Base-by-base conservation (phyloP, 257 asterid species). In the Solanum paucissectum region DNA sequence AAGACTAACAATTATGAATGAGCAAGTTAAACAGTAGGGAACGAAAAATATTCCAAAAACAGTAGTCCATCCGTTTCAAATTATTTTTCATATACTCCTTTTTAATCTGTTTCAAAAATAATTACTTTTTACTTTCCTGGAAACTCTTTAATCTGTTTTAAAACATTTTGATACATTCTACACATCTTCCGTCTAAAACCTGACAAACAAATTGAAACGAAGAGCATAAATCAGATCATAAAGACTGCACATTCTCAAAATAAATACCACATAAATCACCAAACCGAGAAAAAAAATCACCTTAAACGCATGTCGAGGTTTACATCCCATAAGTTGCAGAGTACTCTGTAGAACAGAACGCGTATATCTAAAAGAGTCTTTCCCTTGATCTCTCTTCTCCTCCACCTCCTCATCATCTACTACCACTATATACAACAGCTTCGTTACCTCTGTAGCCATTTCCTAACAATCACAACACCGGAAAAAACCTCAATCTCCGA, bases 281-380 rank as follows among this genome's bases (percentile, higher is more conserved):
- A 60, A 40, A 32, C 23, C n/a, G 6, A 40, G 49, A 88, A 16
- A 74, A 38, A 20, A 6, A 49, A 34, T 29, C 75, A 97, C 99
- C 99, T 97, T 97, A 88, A 97, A 96, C 75, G 99, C 98, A 87
- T 97, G 99, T 58, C 99, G 94, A 91, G 99, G 92, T 90, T 97
- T 97, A 92, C 99, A 97, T 37, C 99, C 99, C 97, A 97, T 97
- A 88, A 97, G 98, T 52, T 97, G 99, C 90, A 97, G 92, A 91
- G 99, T 94, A 85, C 96, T 95, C 95, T 96, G 98, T 85, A 97
- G 91, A 69, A 96, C 95, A 13, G 99, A 94, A 79, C 99, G 98
- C 90, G 99, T 97, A 90, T 97, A 97, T 86, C 99, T 95, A 88
- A 94, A 94, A 83, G 98, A 94, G 52, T 87, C 92, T 68, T 90